A percentile compares a stretch with the other conserved stretches of the same genome.
Evolutionary conservation across 805 yeast species (phyloP).

Genomic region (Gaillardinia entomophila): DNA sequence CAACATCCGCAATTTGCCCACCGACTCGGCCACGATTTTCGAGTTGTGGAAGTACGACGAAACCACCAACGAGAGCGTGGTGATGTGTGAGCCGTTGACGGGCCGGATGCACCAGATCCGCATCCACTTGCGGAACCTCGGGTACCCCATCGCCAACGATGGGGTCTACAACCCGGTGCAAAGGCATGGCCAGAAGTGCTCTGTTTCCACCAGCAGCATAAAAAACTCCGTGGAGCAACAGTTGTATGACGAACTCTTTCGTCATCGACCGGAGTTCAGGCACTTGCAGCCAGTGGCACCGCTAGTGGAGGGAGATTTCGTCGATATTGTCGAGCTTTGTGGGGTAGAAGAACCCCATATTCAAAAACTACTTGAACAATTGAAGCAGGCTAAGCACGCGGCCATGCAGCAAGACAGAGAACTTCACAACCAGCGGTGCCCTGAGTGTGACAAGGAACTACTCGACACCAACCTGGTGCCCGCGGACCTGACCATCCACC

Average conservation of each 20-base stretch:
- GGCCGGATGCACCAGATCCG: constrained; percentile 57
- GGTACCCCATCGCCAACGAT: constrained; percentile 15
- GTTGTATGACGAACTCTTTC: constrained; percentile 3
- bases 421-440: neutral
- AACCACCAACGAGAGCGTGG: constrained; percentile 33
- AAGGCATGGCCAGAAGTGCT: too few relatives aligned
- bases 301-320: neutral
- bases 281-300: neutral
- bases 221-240: constrained; percentile 5
- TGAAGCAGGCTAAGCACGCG: too few relatives aligned
- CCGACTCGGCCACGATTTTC: constrained; percentile 29
- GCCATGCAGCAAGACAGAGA: neutral
- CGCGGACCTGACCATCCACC: neutral
- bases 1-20: constrained; percentile 15
- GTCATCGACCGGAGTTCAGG: constrained; percentile 1
- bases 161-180: constrained; percentile 4
- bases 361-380: too few relatives aligned
- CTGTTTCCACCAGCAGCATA: too few relatives aligned
- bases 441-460: neutral
- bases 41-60: constrained; percentile 21
- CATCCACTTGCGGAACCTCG: constrained; percentile 46
- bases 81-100: constrained; percentile 43
- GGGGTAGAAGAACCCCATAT: too few relatives aligned
- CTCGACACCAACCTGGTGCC: neutral
- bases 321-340: neutral